Evolutionary conservation across 78 protist genomes (phyloP).

Genomic region (Tieghemostelium lacteum): DNA sequence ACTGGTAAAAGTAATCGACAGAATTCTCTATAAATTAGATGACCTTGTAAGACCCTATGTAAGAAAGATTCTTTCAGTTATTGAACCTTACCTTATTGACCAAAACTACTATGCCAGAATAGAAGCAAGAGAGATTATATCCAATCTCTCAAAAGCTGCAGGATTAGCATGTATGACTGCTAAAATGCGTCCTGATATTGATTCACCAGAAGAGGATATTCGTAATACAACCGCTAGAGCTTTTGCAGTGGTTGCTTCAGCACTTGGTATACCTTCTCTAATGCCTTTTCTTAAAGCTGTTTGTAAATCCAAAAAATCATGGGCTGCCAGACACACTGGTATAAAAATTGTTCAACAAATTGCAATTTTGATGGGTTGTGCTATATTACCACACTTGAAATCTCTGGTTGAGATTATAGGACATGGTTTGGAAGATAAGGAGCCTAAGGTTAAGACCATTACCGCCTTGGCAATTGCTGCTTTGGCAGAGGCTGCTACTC

Average conservation of each 20-base stretch:
- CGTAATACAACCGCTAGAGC: constrained; percentile 99
- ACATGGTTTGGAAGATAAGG: constrained; percentile 92
- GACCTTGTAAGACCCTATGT: constrained; percentile 97
- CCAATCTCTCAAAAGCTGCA: constrained; percentile 99
- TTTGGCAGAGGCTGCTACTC: constrained; percentile 98
- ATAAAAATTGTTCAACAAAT: constrained; percentile 98
- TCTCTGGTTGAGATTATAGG: constrained; percentile 93
- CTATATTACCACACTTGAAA: constrained; percentile 96
- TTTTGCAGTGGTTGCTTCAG: constrained; percentile 98
- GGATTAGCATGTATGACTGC: constrained; percentile 99
- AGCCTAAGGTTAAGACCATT: constrained; percentile 93
- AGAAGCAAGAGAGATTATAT: constrained; percentile 98
- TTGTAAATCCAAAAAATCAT: constrained; percentile 94
- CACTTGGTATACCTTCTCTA: constrained; percentile 97
- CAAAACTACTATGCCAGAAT: constrained; percentile 98
- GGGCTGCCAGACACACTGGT: constrained; percentile 99
- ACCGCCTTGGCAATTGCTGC: constrained; percentile 98
- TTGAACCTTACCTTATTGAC: constrained; percentile 98
- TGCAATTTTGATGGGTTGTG: constrained; percentile 98
- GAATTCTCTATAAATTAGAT: constrained; percentile 96
- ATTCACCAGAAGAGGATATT: constrained; percentile 96
- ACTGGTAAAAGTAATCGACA: constrained; percentile 98
- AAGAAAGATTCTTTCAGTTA: constrained; percentile 97
- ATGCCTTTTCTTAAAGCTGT: constrained; percentile 98
- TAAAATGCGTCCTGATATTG: constrained; percentile 98